phyloP scores from a whole-genome alignment of 2,329 filamentous ascomycete genomes.

The Akanthomyces dipterigenus region DNA sequence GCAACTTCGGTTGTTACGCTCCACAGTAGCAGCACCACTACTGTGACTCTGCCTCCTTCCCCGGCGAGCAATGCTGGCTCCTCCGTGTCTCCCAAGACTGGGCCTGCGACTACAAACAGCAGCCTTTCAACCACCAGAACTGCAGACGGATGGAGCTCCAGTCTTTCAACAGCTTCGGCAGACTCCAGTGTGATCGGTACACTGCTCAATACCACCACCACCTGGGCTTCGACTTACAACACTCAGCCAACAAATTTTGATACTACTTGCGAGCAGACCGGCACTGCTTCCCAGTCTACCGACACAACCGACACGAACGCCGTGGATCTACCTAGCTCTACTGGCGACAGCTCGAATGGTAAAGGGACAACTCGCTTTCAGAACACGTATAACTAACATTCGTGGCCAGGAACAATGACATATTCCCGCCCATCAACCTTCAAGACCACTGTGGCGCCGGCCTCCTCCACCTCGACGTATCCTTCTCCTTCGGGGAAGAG shows the following conservation, averaged over 20 bases:
- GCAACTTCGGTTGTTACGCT: neutral
- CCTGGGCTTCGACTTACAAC: neutral
- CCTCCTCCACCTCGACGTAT: conserved; percentile 6
- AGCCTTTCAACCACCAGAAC: neutral
- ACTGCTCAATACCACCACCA: neutral
- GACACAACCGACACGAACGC: neutral
- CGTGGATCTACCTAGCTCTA: neutral
- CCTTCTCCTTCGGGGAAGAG: conserved; percentile 17
- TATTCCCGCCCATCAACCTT: conserved; percentile 15
- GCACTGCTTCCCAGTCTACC: neutral
- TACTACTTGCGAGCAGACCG: neutral
- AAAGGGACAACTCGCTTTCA: neutral
- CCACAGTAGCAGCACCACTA: neutral
- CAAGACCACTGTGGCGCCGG: conserved; percentile 15
- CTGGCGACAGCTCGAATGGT: neutral
- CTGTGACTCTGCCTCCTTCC: neutral
- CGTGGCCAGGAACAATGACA: neutral
- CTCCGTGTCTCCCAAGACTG: neutral
- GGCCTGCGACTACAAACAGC: neutral
- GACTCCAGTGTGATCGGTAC: neutral
- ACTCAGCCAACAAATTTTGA: neutral
- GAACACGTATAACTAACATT: neutral
- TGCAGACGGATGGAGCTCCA: neutral
- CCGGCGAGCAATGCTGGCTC: neutral
- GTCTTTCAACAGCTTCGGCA: neutral